Evolutionary conservation across 768 basidiomycete genomes (phyloP).

Genomic region (Suillus paluster): DNA sequence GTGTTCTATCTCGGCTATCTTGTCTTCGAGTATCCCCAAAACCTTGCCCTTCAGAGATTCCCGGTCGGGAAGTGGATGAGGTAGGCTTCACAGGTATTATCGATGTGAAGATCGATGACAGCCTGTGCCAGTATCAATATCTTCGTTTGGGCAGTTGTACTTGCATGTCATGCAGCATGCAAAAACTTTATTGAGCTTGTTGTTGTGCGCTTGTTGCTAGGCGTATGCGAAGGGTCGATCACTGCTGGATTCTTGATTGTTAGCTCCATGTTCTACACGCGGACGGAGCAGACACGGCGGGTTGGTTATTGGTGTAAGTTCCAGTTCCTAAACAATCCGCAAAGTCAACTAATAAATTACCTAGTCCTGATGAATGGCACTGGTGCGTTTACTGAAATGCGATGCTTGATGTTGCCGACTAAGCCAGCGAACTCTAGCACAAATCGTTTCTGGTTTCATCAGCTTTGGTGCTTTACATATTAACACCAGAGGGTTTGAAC

Average conservation of each 20-base stretch:
- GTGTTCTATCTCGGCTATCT: conserved; percentile 70
- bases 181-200: conserved; percentile 65
- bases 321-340: not conserved
- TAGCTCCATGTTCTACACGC: conserved; percentile 71
- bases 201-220: conserved; percentile 60
- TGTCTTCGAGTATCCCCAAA: conserved; percentile 70
- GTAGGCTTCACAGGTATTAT: conserved; percentile 37
- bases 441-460: conserved; percentile 64
- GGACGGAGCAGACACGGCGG: conserved; percentile 62
- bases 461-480: conserved; percentile 66
- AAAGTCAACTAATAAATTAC: not conserved
- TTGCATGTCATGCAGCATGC: conserved; percentile 65
- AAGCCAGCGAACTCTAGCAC: conserved; percentile 42
- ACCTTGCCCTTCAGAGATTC: conserved; percentile 63
- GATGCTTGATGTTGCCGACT: not conserved
- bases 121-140: conserved; percentile 54
- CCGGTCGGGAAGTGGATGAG: conserved; percentile 35
- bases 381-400: conserved; percentile 38
- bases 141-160: conserved; percentile 58
- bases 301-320: conserved; percentile 73
- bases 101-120: conserved; percentile 3
- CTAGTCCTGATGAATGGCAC: conserved; percentile 71
- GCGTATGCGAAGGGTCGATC: conserved; percentile 66
- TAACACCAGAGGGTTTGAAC: conserved; percentile 52
- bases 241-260: conserved; percentile 74